Evolutionary conservation across 2,329 filamentous ascomycete species (phyloP), one percentile per base, ranked within the genome.

Genomic region (Penicillium sp.): DNA sequence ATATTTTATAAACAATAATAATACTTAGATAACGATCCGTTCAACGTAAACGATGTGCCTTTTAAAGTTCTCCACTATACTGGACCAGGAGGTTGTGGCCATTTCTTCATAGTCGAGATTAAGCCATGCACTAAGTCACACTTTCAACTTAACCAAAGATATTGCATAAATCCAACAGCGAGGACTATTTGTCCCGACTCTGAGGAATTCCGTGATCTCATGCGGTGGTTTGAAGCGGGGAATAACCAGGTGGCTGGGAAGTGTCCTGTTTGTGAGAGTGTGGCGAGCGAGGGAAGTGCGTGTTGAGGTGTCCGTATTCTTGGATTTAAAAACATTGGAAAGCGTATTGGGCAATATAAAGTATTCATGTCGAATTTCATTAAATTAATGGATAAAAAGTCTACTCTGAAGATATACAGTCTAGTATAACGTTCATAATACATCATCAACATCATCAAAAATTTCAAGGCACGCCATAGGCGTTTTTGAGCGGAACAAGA

Each of bases 31-130:
- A n/a, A n/a, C n/a, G n/a, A n/a, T n/a, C n/a, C n/a, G n/a, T n/a
- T n/a, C n/a, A n/a, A n/a, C n/a, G n/a, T n/a, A n/a, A n/a, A 39
- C 23, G 2, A 59, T 59, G 55, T 58, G 55, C 18, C 26, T 31
- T 7, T 34, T 58, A 34, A 47, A 8, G 28, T 58, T 33, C 26
- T 48, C 5, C 48, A 58, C 16, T 31, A 55, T 21, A 51, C 55
- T 10, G 37, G 48, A 29, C n/a, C 14, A 16, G 39, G 34, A 14
- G 52, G 55, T 34, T 58, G 55, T 11, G 52, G 52, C 13, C 55
- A 58, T 26, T 23, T 58, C 18, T 58, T 45, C 28, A 31, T 58
- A 7, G n/a, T 26, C 3, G 40, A 33, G 6, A 23, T 58, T 5
- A 23, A 39, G 11, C 46, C 29, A 37, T 55, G 52, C 18, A 9